These are phyloP conservation scores for Elongisporangium anandrum DNA, from an alignment of 352 stramenopile genomes.

Conservation along the genomic window DNA sequence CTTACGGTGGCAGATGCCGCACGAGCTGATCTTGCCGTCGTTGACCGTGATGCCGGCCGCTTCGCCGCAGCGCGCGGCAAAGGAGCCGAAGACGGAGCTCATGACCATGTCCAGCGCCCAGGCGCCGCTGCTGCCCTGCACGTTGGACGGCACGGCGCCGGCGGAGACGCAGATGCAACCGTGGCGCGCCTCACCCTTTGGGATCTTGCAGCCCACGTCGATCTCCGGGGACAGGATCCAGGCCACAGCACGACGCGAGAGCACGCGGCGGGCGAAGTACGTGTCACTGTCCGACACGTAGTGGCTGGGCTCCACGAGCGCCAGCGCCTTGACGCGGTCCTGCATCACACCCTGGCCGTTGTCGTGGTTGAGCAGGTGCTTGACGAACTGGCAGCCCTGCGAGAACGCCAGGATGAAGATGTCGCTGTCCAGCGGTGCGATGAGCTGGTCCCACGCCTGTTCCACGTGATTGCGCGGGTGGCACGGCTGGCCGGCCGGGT, in stretches of 20 bases:
- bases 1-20: constrained; percentile 81
- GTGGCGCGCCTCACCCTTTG: constrained; percentile 58
- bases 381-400: constrained; percentile 68
- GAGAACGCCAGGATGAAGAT: constrained; percentile 81
- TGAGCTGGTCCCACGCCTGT: constrained; percentile 73
- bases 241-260: constrained; percentile 57
- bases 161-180: constrained; percentile 80
- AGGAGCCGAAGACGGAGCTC: constrained; percentile 80
- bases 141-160: constrained; percentile 61
- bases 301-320: constrained; percentile 78
- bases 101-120: constrained; percentile 83
- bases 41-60: constrained; percentile 70
- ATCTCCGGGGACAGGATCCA: constrained; percentile 80
- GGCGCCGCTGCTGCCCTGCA: constrained; percentile 61
- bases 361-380: constrained; percentile 76
- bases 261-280: constrained; percentile 72
- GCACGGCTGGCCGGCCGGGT: constrained; percentile 71
- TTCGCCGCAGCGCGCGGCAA: constrained; percentile 66
- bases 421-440: constrained; percentile 57
- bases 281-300: constrained; percentile 68
- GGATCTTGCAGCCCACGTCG: constrained; percentile 70
- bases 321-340: constrained; percentile 74
- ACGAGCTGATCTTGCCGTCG: constrained; percentile 62
- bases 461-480: constrained; percentile 71
- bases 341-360: constrained; percentile 77